Conservation (phyloP, 2,329 filamentous ascomycete genomes). For the Pseudonectria foliicola region DNA sequence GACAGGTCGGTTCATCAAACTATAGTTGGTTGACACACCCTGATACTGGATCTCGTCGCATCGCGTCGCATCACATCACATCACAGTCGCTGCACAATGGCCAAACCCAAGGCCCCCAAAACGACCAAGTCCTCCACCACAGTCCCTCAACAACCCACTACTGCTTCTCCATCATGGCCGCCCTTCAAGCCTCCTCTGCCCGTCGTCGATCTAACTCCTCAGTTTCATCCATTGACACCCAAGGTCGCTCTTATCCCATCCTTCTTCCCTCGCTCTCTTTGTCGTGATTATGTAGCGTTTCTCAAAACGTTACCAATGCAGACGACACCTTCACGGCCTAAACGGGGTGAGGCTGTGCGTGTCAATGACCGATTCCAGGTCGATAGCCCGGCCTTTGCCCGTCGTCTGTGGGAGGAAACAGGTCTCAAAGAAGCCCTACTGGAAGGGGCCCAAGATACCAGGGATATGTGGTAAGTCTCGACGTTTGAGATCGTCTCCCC, state of each 20-base stretch:
- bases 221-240: conserved; percentile 39
- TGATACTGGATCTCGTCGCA: too few relatives aligned
- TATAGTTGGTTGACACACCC: too few relatives aligned
- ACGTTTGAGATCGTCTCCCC: background rate
- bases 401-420: conserved; percentile 69
- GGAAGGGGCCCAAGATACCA: conserved; percentile 27
- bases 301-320: conserved; percentile 60
- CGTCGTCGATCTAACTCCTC: conserved; percentile 53
- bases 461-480: conserved; percentile 38
- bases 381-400: conserved; percentile 67
- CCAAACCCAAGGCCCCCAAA: conserved; percentile 27
- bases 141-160: conserved; percentile 24
- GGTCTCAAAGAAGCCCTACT: conserved; percentile 58
- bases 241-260: conserved; percentile 69
- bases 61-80: background rate
- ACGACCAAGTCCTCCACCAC: conserved; percentile 11
- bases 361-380: conserved; percentile 89
- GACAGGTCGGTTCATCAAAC: too few relatives aligned
- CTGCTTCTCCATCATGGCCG: conserved; percentile 52
- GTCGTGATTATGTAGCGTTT: conserved; percentile 69
- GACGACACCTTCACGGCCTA: conserved; percentile 73
- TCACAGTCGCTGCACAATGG: conserved; percentile 23
- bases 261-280: conserved; percentile 69
- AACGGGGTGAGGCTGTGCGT: conserved; percentile 70
- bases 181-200: conserved; percentile 62